Evolutionary conservation across 495 filamentous ascomycete species (phyloP), one percentile per base, ranked within the genome.

Genomic region (Symbiotaphrina buchneri): DNA sequence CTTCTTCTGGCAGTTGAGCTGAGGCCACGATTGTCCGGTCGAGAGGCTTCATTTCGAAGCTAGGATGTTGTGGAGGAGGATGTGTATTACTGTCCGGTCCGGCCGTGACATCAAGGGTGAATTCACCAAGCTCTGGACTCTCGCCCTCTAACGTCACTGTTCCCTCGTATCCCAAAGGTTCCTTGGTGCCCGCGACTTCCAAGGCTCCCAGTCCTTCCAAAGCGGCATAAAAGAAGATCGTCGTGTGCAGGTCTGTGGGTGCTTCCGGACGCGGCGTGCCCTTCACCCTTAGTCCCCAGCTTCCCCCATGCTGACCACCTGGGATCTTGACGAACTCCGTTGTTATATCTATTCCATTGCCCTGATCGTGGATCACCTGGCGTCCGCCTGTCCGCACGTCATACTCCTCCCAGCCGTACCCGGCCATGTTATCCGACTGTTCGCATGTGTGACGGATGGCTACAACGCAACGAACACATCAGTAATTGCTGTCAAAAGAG

Each of bases 341-440:
- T 18, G 74, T 83, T 37, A 97, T 61, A 52, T 95, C 84, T 33
- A 97, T 58, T 33, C 59, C 64, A 51, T 97, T 97, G 19, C 68
- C 74, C 11, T 65, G 70, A 44, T 97, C 87, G 42, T 82, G 76
- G 33, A 97, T 84, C 13, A 75, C 77, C 56, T 97, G 78, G 15
- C 72, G 58, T 28, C 87, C 87, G 40, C 87, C 87, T 26, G 60
- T 71, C 29, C 87, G 62, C 14, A 79, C 69, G 48, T 95, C 87
- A 52, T 90, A 97, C 43, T 87, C 66, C 39, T 95, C 85, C 87
- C 87, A 97, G 36, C 85, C 87, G 47, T 97, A 97, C 21, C 87
- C 83, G 25, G 70, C 71, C 75, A 97, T 93, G 35, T 73, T 76
- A 46, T 92, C 81, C 47, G 84, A 62, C 49, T 97, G 87, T 46